phyloP scores from a whole-genome alignment of 2,329 filamentous ascomycete genomes.

The Colletotrichum liriopes region DNA sequence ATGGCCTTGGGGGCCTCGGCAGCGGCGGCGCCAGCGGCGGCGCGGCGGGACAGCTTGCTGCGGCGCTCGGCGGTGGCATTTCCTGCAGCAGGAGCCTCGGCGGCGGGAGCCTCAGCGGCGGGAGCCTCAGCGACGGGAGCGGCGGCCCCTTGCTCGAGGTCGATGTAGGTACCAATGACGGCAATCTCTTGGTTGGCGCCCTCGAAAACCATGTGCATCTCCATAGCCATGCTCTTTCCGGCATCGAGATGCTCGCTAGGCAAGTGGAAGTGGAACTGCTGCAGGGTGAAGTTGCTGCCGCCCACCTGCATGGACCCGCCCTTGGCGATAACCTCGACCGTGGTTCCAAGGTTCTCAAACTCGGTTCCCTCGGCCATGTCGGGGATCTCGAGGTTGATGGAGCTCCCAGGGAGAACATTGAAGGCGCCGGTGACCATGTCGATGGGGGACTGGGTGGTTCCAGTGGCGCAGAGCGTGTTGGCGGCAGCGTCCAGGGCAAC shows the following conservation, averaged over 20 bases:
- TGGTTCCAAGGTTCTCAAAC: constrained; percentile 72
- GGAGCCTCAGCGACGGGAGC: constrained; percentile 38
- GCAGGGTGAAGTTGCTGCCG: constrained; percentile 55
- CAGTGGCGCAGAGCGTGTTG: constrained; percentile 60
- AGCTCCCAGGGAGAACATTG: constrained; percentile 42
- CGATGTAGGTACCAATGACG: constrained; percentile 62
- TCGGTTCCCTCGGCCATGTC: constrained; percentile 59
- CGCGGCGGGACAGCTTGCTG: constrained; percentile 37
- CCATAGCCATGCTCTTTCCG: constrained; percentile 64
- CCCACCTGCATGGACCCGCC: constrained; percentile 55
- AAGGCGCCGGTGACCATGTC: constrained; percentile 50
- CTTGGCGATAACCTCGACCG: constrained; percentile 69
- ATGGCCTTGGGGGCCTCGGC: constrained; percentile 46
- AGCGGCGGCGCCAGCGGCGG: constrained; percentile 20
- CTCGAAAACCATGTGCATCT: constrained; percentile 74
- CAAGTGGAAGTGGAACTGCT: constrained; percentile 67
- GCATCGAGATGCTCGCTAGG: constrained; percentile 65
- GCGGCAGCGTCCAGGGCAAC: constrained; percentile 55
- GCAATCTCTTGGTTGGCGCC: constrained; percentile 57
- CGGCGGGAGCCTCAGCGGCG: constrained; percentile 36
- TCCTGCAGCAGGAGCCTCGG: constrained; percentile 26
- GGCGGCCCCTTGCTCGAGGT: constrained; percentile 52
- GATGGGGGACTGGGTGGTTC: constrained; percentile 66
- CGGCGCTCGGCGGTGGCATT: constrained; percentile 32
- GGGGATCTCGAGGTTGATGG: constrained; percentile 52